phyloP scores from a whole-genome alignment of 2,329 filamentous ascomycete species.

The Ophiosphaerella narmari region DNA sequence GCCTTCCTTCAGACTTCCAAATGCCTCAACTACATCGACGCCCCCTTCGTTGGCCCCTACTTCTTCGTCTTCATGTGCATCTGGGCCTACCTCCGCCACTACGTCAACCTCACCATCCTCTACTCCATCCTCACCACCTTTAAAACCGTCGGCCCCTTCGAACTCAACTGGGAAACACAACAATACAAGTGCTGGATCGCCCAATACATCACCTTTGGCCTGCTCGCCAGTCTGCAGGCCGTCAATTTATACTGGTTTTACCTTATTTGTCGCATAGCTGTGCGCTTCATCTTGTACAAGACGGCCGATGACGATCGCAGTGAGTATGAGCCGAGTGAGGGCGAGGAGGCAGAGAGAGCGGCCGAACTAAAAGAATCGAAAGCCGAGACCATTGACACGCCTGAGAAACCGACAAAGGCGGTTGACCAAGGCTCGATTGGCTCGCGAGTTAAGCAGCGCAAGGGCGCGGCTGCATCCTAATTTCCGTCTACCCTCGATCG shows the following conservation, averaged over 20 bases:
- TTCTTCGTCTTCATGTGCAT: conserved; percentile 79
- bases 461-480: conserved; percentile 9
- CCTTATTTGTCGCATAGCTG: conserved; percentile 75
- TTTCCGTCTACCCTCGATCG: too few species aligned
- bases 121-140: conserved; percentile 77
- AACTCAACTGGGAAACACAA: conserved; percentile 74
- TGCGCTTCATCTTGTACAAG: conserved; percentile 67
- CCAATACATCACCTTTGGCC: conserved; percentile 67
- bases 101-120: conserved; percentile 77
- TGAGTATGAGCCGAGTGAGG: conserved; percentile 61
- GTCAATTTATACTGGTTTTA: conserved; percentile 84
- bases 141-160: conserved; percentile 73
- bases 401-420: conserved; percentile 7
- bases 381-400: conserved; percentile 17
- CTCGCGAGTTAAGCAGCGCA: conserved; percentile 23
- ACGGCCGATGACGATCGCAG: conserved; percentile 72
- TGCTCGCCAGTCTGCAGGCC: conserved; percentile 71
- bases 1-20: conserved; percentile 94
- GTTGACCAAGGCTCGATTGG: conserved; percentile 20
- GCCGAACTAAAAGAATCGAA: conserved; percentile 14
- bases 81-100: conserved; percentile 92
- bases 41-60: conserved; percentile 77
- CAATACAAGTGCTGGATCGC: conserved; percentile 78
- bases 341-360: conserved; percentile 47
- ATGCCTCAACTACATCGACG: conserved; percentile 87